Base-by-base conservation (phyloP, 345 rosid genomes). In the Eucalyptus sideroxylon region DNA sequence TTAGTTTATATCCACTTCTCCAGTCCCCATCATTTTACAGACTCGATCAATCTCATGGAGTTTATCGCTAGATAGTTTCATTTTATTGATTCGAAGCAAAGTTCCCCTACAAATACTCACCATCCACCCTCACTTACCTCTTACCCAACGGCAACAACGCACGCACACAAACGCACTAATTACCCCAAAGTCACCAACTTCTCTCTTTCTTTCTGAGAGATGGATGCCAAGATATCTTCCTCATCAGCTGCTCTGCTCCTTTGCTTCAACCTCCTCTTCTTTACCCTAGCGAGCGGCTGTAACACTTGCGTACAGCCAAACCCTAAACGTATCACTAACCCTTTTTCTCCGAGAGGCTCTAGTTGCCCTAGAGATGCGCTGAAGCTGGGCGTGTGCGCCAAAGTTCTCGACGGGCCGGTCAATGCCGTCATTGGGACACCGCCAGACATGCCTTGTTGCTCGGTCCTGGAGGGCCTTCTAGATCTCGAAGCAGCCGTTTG, bases 401-500 rank as follows among this genome's bases (percentile, higher is more conserved):
- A 94, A 67, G 88, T 96, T 92, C 93, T 96, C 11, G 90, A 92
- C 13, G 95, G 95, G 8, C 42, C 94, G 2, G 89, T 95, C 14
- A 95, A 93, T 34, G 89, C 93, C 5, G 95, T 91, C 31, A 90
- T 96, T 5, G 96, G 96, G 30, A 95, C 87, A 86, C 95, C 97
- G 30, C 96, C 95, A 1, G 95, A 94, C 87, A 65, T 87, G 24
- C 96, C 94, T 51, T 96, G 98, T 89, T 96, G 98, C 93, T 93
- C 97, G 3, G 89, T 95, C 24, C 93, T 95, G 16, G 87, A 89
- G 50, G 97, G 97, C 11, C 96, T 95, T 81, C 83, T 95, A 26
- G 95, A 95, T 89, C 94, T 95, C 21, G 97, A 94, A 92, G 96
- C 96, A 7, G 95, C 96, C 1, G 86, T 95, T 10, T 96, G 96